Conservation (phyloP, 345 rosid species). For the Syzygium aqueum region DNA sequence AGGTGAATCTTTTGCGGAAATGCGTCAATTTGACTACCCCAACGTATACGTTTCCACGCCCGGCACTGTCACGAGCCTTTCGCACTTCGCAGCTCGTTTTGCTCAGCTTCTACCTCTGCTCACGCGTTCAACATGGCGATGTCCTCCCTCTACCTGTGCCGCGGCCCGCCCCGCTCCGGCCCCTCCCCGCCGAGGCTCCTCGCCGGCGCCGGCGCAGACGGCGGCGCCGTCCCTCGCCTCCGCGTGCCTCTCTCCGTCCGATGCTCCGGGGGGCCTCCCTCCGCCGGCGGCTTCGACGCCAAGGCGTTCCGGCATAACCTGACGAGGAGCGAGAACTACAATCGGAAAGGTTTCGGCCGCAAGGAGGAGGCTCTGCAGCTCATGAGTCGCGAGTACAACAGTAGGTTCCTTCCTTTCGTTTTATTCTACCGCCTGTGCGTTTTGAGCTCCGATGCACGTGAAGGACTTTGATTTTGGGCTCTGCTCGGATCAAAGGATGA, state of each 20-base stretch:
- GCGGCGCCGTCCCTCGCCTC: slow-evolving; percentile 1
- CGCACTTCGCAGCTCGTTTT: not conserved
- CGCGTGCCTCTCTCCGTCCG: slow-evolving; percentile 35
- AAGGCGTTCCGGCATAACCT: slow-evolving; percentile 68
- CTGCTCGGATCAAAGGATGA: not conserved
- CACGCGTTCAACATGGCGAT: slow-evolving; percentile 41
- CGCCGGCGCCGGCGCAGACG: slow-evolving; percentile 3
- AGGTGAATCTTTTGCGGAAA: no score
- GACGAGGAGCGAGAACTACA: slow-evolving; percentile 75
- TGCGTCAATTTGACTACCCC: no score
- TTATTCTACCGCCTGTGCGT: not conserved
- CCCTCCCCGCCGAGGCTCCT: slow-evolving; percentile 1
- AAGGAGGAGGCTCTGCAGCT: slow-evolving; percentile 80
- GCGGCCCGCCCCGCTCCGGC: slow-evolving; percentile 31
- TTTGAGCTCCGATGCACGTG: not conserved
- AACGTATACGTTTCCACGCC: no score
- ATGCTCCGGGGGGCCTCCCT: slow-evolving; percentile 34
- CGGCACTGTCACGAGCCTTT: no score
- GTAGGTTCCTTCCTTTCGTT: slow-evolving; percentile 18
- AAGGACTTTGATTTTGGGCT: not conserved
- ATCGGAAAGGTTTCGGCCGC: slow-evolving; percentile 70
- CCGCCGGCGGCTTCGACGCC: slow-evolving; percentile 59
- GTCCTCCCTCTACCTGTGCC: slow-evolving; percentile 45
- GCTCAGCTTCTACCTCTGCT: not conserved
- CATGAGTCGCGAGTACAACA: slow-evolving; percentile 72